These are phyloP conservation scores for Hordeum marinum DNA, from an alignment of 176 grass and related monocot species.

Conservation along the genomic window DNA sequence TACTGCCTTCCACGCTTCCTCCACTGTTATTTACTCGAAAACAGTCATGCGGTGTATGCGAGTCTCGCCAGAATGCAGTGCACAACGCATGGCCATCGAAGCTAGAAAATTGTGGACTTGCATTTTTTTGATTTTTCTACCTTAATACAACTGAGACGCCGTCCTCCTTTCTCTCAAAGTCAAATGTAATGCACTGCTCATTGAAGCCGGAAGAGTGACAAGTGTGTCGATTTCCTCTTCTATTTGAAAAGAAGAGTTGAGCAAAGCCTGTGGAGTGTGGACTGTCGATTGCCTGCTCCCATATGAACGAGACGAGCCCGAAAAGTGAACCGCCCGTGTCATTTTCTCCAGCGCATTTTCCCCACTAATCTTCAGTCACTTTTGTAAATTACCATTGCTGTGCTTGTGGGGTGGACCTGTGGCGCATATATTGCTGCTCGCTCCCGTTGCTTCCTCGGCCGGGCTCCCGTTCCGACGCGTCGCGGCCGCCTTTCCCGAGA, in stretches of 20 bases:
- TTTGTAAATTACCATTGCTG: constrained; percentile 23
- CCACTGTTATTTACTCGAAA: neutral
- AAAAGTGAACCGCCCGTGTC: neutral
- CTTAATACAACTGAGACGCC: neutral
- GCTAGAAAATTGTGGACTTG: too few species aligned
- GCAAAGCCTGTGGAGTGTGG: too few species aligned
- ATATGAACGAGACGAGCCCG: constrained; percentile 19
- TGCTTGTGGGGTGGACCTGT: constrained; percentile 14
- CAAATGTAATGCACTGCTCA: neutral
- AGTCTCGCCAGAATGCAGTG: neutral
- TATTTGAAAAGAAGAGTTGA: too few species aligned
- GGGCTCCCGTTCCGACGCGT: constrained; percentile 39
- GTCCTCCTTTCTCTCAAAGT: neutral
- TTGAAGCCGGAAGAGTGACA: neutral
- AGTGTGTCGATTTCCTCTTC: neutral
- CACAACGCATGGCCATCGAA: neutral
- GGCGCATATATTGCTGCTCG: constrained; percentile 28
- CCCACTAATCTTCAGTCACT: neutral
- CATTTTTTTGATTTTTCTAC: too few species aligned
- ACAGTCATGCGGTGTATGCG: neutral
- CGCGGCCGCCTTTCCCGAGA: constrained; percentile 22
- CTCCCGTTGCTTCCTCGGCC: constrained; percentile 34
- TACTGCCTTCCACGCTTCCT: constrained; percentile 18
- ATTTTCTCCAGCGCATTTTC: neutral
- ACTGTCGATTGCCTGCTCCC: neutral